Evolutionary conservation across 805 yeast genomes (phyloP), one percentile per base, ranked within the genome.

Genomic region (Wickerhamiella dianesei): DNA sequence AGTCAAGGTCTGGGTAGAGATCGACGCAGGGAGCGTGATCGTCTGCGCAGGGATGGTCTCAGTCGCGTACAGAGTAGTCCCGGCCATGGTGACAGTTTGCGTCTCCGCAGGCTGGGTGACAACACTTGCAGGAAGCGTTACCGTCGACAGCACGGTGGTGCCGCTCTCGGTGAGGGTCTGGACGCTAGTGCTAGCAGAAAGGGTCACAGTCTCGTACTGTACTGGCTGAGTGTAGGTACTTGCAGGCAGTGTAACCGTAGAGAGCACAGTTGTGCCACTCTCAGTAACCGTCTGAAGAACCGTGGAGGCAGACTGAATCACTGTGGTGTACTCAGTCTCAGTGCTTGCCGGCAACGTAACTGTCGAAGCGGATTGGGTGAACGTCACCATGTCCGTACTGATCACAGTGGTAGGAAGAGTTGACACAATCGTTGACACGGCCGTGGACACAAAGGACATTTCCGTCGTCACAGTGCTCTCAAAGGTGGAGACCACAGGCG

Each of bases 41-140:
- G 32, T 25, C 12, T 25, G 32, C 12, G 6, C 32, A 6, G 32
- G 32, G 9, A 25, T 6, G 12, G 32, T 35, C 9, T 2, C 43
- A n/a, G 43, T 29, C 13, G 47, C 39, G 47, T 20, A 44, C 32
- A 19, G 16, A 3, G 43, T 40, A 14, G 39, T 18, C 17, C 25
- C 25, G 14, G 40, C 18, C 2, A 37, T 29, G 12, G 32, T 13
- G 16, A 39, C 18, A 4, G 17, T 42, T n/a, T 37, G 37, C 14
- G 14, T 41, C 17, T 16, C 19, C 3, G 39, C 35, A 3, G 21
- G 25, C 12, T 29, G 29, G 4, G 19, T 3, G 29, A 20, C 18
- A 6, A 8, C 19, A 16, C 29, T 18, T 16, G 22, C 25, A 14
- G 40, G 19, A 3, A 37, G 29, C 3, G 32, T 13, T 13, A 39